Evolutionary conservation across 2,329 filamentous ascomycete genomes (phyloP), one percentile per base, ranked within the genome.

Genomic region (Bisporella sp.): DNA sequence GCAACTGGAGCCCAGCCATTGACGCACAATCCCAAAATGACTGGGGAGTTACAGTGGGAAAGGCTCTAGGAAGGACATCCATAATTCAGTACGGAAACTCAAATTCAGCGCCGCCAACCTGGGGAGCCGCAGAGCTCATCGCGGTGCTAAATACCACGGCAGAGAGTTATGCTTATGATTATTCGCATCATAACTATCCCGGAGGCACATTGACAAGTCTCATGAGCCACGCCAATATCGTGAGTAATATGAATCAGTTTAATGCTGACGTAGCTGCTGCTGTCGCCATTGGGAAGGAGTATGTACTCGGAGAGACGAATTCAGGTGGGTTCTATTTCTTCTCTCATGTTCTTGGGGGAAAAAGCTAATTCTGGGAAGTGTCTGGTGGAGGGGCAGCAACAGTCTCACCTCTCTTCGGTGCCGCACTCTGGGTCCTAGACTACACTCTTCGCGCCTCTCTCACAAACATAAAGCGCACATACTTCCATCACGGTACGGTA

Each of bases 241-340:
- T 50, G 4, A 56, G 44, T n/a, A 59, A 63, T 35, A 45, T 63
- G 21, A 48, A 31, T 1, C 41, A 48, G 6, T 60, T 61, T 45
- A 53, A 49, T 6, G 51, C 51, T 0, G 61, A 64, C 42, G 48
- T 59, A 1, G 53, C 54, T n/a, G 59, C 62, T 33, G 55, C 60
- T 0, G 51, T 39, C 9, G 42, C 44, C 1, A 45, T 51, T 21
- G 59, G 60, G 1, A 62, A 60, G 41, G 58, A 62, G 11, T 64
- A 63, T 42, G 61, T 64, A 1, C 48, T 64, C 4, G 60, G 61
- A 3, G 62, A 64, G 41, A 64, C 61, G 6, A 64, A 64, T 32
- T 62, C 68, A 48, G 6, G 64, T 75, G 5, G 66, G 59, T 71
- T n/a, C 55, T 74, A 43, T 33, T 45, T n/a, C n/a, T 41, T 21